These are phyloP conservation scores for Tricholoma flavovirens DNA, from an alignment of 768 basidiomycete genomes.

Conservation along the genomic window DNA sequence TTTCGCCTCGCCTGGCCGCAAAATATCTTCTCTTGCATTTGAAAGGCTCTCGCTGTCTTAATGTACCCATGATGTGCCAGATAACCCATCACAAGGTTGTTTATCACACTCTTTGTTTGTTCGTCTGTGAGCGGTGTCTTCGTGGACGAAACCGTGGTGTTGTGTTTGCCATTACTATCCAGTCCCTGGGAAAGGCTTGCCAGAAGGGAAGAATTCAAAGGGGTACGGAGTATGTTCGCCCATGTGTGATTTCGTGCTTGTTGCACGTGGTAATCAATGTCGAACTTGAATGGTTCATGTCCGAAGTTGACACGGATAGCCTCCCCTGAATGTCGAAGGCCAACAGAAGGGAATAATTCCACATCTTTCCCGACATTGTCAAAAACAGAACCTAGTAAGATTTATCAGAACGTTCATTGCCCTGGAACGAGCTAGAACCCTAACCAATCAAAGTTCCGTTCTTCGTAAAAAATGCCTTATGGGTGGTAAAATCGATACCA, in stretches of 20 bases:
- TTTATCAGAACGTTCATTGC: slow-evolving; percentile 3
- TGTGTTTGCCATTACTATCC: slow-evolving; percentile 13
- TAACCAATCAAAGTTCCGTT: slow-evolving; percentile 72
- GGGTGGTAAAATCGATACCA: slow-evolving; percentile 82
- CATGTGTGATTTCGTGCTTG: slow-evolving; percentile 62
- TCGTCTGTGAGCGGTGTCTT: slow-evolving; percentile 38
- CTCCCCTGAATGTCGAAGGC: slow-evolving; percentile 77
- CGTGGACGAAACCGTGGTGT: slow-evolving; percentile 7
- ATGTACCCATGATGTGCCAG: slow-evolving; percentile 83
- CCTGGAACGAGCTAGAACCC: not conserved
- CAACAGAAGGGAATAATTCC: slow-evolving; percentile 82
- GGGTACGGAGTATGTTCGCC: slow-evolving; percentile 57
- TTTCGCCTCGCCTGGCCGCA: slow-evolving; percentile 8
- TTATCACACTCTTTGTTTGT: slow-evolving; percentile 53
- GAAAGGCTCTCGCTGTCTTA: slow-evolving; percentile 63
- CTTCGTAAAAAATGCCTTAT: slow-evolving; percentile 84
- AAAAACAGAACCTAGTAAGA: slow-evolving; percentile 54
- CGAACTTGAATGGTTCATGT: slow-evolving; percentile 77
- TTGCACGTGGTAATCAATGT: slow-evolving; percentile 83
- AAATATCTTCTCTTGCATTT: slow-evolving; percentile 30
- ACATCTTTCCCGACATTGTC: slow-evolving; percentile 61
- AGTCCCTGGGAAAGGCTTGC: slow-evolving; percentile 18
- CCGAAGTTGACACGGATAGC: slow-evolving; percentile 85
- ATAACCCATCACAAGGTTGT: slow-evolving; percentile 72
- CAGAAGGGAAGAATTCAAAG: slow-evolving; percentile 38